Percentiles rank a stretch among this genome's conserved stretches.
Evolutionary conservation across 2,329 filamentous ascomycete species (phyloP).

Genomic region (Sporothrix pallida): DNA sequence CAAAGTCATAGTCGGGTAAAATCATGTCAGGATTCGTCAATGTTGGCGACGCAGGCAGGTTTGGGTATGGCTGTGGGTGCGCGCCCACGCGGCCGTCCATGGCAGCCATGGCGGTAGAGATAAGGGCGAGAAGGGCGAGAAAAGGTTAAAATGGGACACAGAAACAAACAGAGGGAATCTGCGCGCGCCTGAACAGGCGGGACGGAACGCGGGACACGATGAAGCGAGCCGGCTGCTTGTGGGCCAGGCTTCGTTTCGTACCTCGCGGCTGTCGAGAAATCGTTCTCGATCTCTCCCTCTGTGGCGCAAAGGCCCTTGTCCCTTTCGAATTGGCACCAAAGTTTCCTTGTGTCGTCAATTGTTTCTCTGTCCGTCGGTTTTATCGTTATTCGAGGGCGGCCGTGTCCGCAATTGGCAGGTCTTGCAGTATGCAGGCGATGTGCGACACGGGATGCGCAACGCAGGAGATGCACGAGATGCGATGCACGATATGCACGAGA

Average conservation of each 20-base stretch:
- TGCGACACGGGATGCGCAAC: slow-evolving; percentile 16
- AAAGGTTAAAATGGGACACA: neutral
- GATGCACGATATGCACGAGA: slow-evolving; percentile 17
- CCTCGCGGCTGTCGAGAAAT: neutral
- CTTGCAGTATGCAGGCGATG: slow-evolving; percentile 10
- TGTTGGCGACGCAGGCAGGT: slow-evolving; percentile 76
- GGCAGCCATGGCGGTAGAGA: slow-evolving; percentile 33
- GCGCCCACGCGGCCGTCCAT: slow-evolving; percentile 41
- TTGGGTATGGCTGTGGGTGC: slow-evolving; percentile 49
- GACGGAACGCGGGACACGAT: slow-evolving; percentile 6
- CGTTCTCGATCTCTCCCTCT: neutral
- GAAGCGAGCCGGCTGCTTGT: slow-evolving; percentile 23
- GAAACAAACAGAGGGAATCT: neutral
- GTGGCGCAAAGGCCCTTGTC: slow-evolving; percentile 20
- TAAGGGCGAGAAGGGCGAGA: neutral
- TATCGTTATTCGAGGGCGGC: no score
- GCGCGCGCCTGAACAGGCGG: slow-evolving; percentile 11
- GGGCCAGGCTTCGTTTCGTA: neutral
- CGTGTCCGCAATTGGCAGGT: neutral
- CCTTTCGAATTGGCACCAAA: no score
- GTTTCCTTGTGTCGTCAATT: no score
- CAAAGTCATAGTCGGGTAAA: slow-evolving; percentile 72
- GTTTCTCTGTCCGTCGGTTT: neutral
- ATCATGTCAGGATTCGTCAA: slow-evolving; percentile 96
- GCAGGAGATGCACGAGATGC: slow-evolving; percentile 22